phyloP scores from a whole-genome alignment of 2,329 filamentous ascomycete genomes.

The Ceratocystis variospora region DNA sequence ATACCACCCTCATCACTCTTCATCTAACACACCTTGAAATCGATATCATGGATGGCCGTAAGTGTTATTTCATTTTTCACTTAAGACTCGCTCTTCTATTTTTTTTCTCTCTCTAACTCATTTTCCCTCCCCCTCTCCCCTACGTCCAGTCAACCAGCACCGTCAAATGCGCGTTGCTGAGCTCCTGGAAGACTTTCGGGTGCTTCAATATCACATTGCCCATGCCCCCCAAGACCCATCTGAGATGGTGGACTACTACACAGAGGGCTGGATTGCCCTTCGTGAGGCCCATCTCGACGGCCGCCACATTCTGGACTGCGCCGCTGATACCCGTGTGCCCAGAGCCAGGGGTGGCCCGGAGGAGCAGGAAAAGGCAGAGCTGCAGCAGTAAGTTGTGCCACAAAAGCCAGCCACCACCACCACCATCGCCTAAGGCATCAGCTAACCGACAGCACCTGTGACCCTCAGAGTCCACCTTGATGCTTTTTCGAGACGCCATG shows the following conservation, averaged over 20 bases:
- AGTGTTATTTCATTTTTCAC: slow-evolving; percentile 9
- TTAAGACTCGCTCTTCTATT: background rate
- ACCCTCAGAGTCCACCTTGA: slow-evolving; percentile 42
- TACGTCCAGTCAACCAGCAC: slow-evolving; percentile 43
- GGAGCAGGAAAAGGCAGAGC: slow-evolving; percentile 15
- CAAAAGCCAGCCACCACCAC: background rate
- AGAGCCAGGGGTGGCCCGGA: slow-evolving; percentile 25
- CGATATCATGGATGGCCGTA: slow-evolving; percentile 24
- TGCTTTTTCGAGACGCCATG: slow-evolving; percentile 46
- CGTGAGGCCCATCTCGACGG: slow-evolving; percentile 50
- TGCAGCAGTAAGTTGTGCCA: slow-evolving; percentile 9
- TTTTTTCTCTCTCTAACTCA: background rate
- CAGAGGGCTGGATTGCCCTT: slow-evolving; percentile 48
- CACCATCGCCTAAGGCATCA: background rate
- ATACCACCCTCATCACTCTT: background rate
- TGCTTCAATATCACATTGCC: slow-evolving; percentile 48
- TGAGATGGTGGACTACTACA: slow-evolving; percentile 46
- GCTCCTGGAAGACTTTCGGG: slow-evolving; percentile 47
- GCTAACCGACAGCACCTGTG: background rate
- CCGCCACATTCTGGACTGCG: slow-evolving; percentile 50
- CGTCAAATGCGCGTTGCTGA: slow-evolving; percentile 47
- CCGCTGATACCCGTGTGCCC: slow-evolving; percentile 47
- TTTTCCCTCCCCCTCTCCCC: slow-evolving; percentile 6
- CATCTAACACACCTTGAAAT: background rate
- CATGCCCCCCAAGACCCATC: slow-evolving; percentile 41